phyloP scores from a whole-genome alignment of 1,284 basidiomycete genomes.

The Phylloporus sp. region DNA sequence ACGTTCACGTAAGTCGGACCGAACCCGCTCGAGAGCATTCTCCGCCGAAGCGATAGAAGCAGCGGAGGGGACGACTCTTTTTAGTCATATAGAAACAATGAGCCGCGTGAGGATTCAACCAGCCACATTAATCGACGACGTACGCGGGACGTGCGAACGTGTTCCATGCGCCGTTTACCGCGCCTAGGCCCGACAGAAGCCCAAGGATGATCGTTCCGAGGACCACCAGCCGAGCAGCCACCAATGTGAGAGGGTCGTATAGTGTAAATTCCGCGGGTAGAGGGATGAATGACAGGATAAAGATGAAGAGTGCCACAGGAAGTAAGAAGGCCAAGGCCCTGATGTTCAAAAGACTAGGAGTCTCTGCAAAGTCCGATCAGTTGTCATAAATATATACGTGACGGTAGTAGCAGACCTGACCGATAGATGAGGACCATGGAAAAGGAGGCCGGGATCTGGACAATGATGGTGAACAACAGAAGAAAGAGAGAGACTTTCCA shows the following conservation, averaged over 20 bases:
- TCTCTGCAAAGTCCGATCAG: slow-evolving; percentile 23
- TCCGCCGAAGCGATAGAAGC: slow-evolving; percentile 37
- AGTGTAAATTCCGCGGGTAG: slow-evolving; percentile 54
- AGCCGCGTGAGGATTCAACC: slow-evolving; percentile 7
- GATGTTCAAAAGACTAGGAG: slow-evolving; percentile 29
- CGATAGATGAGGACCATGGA: slow-evolving; percentile 59
- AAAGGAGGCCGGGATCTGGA: slow-evolving; percentile 63
- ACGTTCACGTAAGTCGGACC: slow-evolving; percentile 36
- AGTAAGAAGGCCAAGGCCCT: slow-evolving; percentile 32
- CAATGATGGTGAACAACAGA: slow-evolving; percentile 58
- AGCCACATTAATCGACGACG: slow-evolving; percentile 24
- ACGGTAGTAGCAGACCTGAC: slow-evolving; percentile 27
- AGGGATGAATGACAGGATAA: slow-evolving; percentile 66
- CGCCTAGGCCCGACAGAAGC: slow-evolving; percentile 74
- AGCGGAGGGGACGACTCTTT: slow-evolving; percentile 27
- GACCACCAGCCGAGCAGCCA: slow-evolving; percentile 69
- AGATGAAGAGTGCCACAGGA: slow-evolving; percentile 60
- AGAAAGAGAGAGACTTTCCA: slow-evolving; percentile 66
- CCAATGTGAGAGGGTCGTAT: slow-evolving; percentile 47
- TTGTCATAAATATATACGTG: neutral
- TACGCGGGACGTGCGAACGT: slow-evolving; percentile 36
- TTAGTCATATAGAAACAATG: slow-evolving; percentile 20
- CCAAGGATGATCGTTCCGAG: slow-evolving; percentile 76
- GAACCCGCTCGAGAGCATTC: slow-evolving; percentile 38
- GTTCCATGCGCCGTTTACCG: slow-evolving; percentile 66